Percentiles rank a stretch among this genome's conserved stretches.
These are phyloP conservation scores for Bonia amplexicaulis DNA, from an alignment of 176 grass and related monocot species.

Conservation along the genomic window DNA sequence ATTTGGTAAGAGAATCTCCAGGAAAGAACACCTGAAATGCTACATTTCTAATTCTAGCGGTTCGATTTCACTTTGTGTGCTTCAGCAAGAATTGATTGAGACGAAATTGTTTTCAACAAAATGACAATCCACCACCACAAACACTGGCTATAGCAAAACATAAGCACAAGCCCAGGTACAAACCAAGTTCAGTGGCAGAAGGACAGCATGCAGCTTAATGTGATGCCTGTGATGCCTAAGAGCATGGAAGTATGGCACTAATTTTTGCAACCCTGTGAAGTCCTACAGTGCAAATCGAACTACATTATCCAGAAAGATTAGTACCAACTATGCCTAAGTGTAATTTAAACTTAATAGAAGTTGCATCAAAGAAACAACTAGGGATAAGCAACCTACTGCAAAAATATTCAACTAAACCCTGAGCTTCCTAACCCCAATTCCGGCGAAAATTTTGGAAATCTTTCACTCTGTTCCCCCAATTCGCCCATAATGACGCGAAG, in stretches of 20 bases:
- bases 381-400: background rate
- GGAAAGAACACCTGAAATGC: background rate
- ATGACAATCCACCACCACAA: background rate
- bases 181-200: background rate
- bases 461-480: background rate
- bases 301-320: background rate
- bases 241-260: background rate
- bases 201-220: background rate
- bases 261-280: background rate
- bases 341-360: background rate
- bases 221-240: background rate
- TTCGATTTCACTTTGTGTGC: background rate
- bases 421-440: background rate
- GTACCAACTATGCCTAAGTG: background rate
- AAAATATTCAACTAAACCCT: conserved; percentile 5
- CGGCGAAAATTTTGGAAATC: background rate
- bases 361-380: background rate
- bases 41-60: background rate
- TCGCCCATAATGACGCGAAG: background rate
- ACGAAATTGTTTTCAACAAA: background rate
- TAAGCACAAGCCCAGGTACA: background rate
- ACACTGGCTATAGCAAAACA: background rate
- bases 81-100: background rate
- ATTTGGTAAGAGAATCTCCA: background rate
- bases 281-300: background rate